These are phyloP conservation scores for Fusarium circinatum DNA, from an alignment of 2,329 filamentous ascomycete species.

Conservation along the genomic window DNA sequence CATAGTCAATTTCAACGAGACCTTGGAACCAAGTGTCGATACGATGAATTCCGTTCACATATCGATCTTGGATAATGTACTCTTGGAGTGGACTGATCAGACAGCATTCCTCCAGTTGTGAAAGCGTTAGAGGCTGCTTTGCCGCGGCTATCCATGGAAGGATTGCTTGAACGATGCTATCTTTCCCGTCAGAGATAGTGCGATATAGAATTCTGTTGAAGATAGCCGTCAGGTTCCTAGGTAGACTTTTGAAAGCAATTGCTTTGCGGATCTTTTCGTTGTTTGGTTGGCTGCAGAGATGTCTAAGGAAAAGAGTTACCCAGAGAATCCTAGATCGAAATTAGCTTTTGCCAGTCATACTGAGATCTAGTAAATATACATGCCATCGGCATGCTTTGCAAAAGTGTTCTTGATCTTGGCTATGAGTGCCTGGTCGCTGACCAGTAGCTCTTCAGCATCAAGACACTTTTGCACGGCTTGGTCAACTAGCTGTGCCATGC, in stretches of 20 bases:
- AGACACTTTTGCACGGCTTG: not conserved
- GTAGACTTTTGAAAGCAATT: rapidly evolving
- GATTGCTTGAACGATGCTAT: rapidly evolving
- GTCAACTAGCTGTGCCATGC: not conserved
- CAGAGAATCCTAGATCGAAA: rapidly evolving
- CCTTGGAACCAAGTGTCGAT: not conserved
- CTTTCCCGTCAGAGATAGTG: rapidly evolving
- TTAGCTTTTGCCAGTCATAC: rapidly evolving
- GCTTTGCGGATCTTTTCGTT: not conserved
- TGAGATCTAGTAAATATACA: rapidly evolving
- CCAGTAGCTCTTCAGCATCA: not conserved
- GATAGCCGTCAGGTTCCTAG: rapidly evolving
- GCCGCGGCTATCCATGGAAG: not conserved
- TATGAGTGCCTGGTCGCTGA: rapidly evolving
- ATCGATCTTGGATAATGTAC: not conserved
- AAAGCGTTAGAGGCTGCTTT: not conserved
- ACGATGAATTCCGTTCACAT: not conserved
- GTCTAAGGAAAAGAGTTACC: not conserved
- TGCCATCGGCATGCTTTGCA: rapidly evolving
- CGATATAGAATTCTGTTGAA: rapidly evolving
- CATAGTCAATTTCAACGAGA: not conserved
- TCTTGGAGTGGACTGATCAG: not conserved
- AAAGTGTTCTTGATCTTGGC: rapidly evolving
- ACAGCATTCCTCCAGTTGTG: not conserved
- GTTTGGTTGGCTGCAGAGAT: not conserved